Evolutionary conservation across 345 rosid species (phyloP), one percentile per base, ranked within the genome.

Genomic region (Gossypium raimondii): DNA sequence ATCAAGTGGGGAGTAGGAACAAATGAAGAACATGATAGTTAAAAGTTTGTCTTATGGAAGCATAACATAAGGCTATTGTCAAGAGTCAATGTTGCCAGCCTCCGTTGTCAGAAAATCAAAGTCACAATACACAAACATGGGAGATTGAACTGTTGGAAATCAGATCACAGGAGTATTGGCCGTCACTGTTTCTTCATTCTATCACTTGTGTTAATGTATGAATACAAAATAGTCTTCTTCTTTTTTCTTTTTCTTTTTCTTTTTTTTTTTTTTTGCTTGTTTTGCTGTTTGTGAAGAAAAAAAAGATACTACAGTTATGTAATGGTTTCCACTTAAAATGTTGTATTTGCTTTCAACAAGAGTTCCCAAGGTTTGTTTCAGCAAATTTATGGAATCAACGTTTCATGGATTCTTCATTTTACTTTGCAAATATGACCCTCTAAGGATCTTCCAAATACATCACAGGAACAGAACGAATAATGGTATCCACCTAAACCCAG

Each of bases 11-110:
- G 48, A 57, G 48, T 17, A 75, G 17, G 17, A 51, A 65, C 27
- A 41, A 20, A 22, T 67, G 13, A 73, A 38, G 69, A 72, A 65
- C 74, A 67, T 38, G 75, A 53, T 58, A 24, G 62, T 7, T 52
- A 24, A 34, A 29, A 27, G 73, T 34, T 3, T 0, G 55, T 72
- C 43, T 25, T 22, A 50, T 25, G 73, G 14, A 14, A 5, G 13
- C 41, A 34, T 34, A 34, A 27, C 44, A 24, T 13, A 67, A 48
- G 24, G 45, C 59, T 59, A 70, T 27, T 29, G 25, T 29, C 43
- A 25, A 27, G 10, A 60, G n/a, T 25, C 41, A 27, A 60, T 60
- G 64, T 60, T 60, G 45, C 5, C 41, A 11, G 47, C 16, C 12
- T 68, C 11, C 24, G 12, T 60, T 2, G 6, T 11, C 43, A 4